Evolutionary conservation across 2,329 filamentous ascomycete species (phyloP), one percentile per base, ranked within the genome.

Genomic region (Pseudogymnoascus sp.): DNA sequence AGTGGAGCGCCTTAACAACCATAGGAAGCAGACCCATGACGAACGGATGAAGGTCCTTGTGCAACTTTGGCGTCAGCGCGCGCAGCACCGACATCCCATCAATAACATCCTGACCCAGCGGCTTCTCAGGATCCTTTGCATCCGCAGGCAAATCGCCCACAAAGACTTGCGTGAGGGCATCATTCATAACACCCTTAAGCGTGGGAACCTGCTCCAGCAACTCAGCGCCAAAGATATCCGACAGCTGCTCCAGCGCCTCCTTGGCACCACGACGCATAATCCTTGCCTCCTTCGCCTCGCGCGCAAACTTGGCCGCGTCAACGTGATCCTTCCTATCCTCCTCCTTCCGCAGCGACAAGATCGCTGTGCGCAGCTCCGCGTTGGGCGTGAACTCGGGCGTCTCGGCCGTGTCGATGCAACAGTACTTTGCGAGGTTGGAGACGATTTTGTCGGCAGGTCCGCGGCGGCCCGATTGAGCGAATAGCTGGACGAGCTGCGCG

Each of bases 361-460:
- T 94, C 12, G 87, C 86, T 64, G 85, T 84, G 48, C 86, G 88
- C 68, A 95, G 86, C 41, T 78, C 72, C 1, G 88, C 88, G 68
- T 97, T 94, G 26, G 89, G 86, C 3, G 86, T 84, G 71, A 97
- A 97, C 69, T 97, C 94, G 0, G 94, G 94, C 0, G 95, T 99
- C 72, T 99, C 95, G 0, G 94, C 92, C 1, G 95, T 95, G 71
- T 99, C 94, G 68, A 96, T 90, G 69, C 94, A 99, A 64, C 91
- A 96, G 74, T 96, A 99, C 70, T 96, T 97, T 75, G 95, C 90
- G 58, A 99, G 74, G 69, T 99, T 99, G 52, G 89, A 86, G 26
- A 97, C 92, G 12, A 99, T 89, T 75, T 99, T 99, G 72, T 96
- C 92, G 13, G 94, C 92, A 10, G 95, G 90, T 13, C 86, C 90